These are phyloP conservation scores for Hypholoma fasciculare DNA, from an alignment of 768 basidiomycete species.

Conservation along the genomic window DNA sequence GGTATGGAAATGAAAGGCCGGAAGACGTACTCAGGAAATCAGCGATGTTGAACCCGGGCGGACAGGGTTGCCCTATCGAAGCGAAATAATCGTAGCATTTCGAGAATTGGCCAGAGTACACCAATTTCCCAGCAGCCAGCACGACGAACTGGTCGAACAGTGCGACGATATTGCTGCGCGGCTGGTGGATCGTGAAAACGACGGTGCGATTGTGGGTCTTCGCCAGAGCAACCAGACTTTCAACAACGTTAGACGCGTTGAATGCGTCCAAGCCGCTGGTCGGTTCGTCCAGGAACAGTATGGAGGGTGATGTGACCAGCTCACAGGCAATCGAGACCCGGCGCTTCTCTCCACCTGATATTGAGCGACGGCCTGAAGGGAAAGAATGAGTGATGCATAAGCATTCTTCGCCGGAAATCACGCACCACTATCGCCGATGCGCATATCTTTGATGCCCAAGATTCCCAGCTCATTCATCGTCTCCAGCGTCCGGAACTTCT, in stretches of 20 bases:
- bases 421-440: slow-evolving; percentile 85
- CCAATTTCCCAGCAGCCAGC: slow-evolving; percentile 78
- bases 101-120: slow-evolving; percentile 79
- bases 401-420: slow-evolving; percentile 20
- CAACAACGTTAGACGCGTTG: slow-evolving; percentile 94
- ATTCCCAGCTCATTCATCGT: slow-evolving; percentile 97
- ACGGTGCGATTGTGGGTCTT: slow-evolving; percentile 91
- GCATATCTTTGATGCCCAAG: slow-evolving; percentile 81
- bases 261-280: slow-evolving; percentile 95
- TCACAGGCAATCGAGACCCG: slow-evolving; percentile 98
- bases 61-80: slow-evolving; percentile 79
- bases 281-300: slow-evolving; percentile 95
- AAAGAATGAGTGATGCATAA: slow-evolving; percentile 1
- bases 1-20: neutral
- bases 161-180: slow-evolving; percentile 95
- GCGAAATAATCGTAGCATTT: slow-evolving; percentile 83
- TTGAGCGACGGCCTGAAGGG: slow-evolving; percentile 74
- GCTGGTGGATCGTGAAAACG: slow-evolving; percentile 97
- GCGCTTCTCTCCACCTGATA: slow-evolving; percentile 97
- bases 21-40: slow-evolving; percentile 84
- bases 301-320: slow-evolving; percentile 94
- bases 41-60: slow-evolving; percentile 94
- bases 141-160: slow-evolving; percentile 92
- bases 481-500: slow-evolving; percentile 91
- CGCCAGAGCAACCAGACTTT: slow-evolving; percentile 83